Evolutionary conservation across 225 moss, liverwort and hornwort genomes (phyloP), one percentile per base, ranked within the genome.

Genomic region (Sphagnum contortum): DNA sequence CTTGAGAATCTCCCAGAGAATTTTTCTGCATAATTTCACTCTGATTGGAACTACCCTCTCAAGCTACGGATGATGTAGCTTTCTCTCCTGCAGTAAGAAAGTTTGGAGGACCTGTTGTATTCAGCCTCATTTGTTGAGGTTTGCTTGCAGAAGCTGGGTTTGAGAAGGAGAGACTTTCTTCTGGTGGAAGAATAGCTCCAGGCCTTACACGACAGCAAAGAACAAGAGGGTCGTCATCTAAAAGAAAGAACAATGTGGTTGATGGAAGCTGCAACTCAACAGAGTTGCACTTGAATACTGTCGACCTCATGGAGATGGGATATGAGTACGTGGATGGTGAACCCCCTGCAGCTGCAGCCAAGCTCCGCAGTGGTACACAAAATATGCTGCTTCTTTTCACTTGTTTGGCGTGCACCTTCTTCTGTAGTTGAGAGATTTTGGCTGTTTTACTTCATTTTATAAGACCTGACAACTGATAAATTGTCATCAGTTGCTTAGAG

Each of bases 291-390:
- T 48, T 88, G 55, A 88, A 83, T 67, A 79, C 79, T 67, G 77
- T 69, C 52, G 69, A 74, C 64, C 70, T 75, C 8, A 67, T 85
- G 53, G 70, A 88, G 46, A 68, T 76, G 55, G 85, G 76, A 49
- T 78, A 81, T 13, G 75, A 87, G 70, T 80, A 72, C 65, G 65
- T 73, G 44, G 83, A 76, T 67, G 92, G 92, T 57, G 92, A 96
- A 44, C 95, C 95, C 74, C 92, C 88, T 5, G 88, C 92, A 11
- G 92, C 92, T 29, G 88, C 95, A 69, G 92, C 92, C 57, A 96
- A 92, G 66, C 75, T 96, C 49, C 84, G 92, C 0, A 96, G 95
- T 80, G 90, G 92, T 95, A 88, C 29, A 29, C 29, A 29, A 29
- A 29, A 29, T 29, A 29, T 29, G 29, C 29, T 29, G 29, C 64